Percentiles rank a stretch among this genome's conserved stretches.
These are phyloP conservation scores for Cercospora beticola DNA, from an alignment of 2,329 filamentous ascomycete genomes.

Conservation along the genomic window DNA sequence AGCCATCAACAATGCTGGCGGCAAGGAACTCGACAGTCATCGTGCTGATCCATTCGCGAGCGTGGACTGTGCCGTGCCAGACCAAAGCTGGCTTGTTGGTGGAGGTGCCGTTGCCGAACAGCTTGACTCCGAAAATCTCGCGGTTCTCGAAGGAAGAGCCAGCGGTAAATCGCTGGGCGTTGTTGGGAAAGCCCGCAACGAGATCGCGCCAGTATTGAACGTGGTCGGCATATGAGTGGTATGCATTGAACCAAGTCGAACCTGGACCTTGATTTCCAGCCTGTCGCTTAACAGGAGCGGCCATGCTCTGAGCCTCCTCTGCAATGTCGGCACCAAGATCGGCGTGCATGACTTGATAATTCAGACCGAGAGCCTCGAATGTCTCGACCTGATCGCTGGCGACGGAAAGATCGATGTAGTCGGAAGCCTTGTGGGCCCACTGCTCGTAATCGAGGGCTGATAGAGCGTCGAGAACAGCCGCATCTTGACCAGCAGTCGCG, in stretches of 20 bases:
- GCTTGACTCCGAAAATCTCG: conserved; percentile 28
- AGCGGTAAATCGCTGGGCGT: conserved; percentile 27
- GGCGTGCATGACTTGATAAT: conserved; percentile 24
- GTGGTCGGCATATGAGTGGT: conserved; percentile 31
- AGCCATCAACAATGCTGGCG: conserved; percentile 30
- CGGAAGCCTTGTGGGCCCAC: conserved; percentile 19
- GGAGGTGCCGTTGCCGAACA: conserved; percentile 27
- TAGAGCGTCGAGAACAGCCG: conserved; percentile 13
- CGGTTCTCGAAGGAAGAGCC: conserved; percentile 28
- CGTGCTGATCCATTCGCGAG: conserved; percentile 31
- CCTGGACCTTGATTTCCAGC: conserved; percentile 21
- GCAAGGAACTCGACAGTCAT: conserved; percentile 32
- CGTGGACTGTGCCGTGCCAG: conserved; percentile 29
- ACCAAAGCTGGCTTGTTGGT: conserved; percentile 26
- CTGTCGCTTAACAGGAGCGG: conserved; percentile 17
- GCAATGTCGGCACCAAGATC: conserved; percentile 27
- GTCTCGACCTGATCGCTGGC: conserved; percentile 13
- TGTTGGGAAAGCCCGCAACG: conserved; percentile 25
- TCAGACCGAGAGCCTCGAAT: conserved; percentile 23
- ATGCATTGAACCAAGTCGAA: conserved; percentile 28
- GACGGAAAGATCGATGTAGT: conserved; percentile 25
- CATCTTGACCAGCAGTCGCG: conserved; percentile 17
- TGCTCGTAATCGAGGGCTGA: conserved; percentile 21
- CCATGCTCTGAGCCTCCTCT: conserved; percentile 13
- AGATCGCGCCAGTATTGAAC: conserved; percentile 29